These are phyloP conservation scores for Digitaria exilis DNA, from an alignment of 202 grass and related monocot genomes.

Conservation along the genomic window DNA sequence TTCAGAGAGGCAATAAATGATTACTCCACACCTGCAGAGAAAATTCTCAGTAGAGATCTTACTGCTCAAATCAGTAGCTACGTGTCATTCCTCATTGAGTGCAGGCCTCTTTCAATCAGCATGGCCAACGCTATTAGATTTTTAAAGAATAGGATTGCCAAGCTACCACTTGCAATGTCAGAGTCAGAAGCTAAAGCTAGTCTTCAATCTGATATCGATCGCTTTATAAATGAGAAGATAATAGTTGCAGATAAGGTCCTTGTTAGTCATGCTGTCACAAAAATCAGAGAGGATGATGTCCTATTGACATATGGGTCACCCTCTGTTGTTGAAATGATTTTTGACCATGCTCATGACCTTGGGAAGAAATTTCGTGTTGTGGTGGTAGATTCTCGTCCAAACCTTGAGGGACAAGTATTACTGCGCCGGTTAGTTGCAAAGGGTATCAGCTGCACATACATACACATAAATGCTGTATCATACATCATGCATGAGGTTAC, in stretches of 20 bases:
- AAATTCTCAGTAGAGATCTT: conserved; percentile 68
- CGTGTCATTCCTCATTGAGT: conserved; percentile 77
- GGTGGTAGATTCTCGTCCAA: conserved; percentile 75
- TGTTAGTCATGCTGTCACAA: conserved; percentile 64
- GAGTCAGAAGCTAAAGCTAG: conserved; percentile 71
- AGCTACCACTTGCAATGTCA: conserved; percentile 49
- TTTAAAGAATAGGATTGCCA: conserved; percentile 69
- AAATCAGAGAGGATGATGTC: conserved; percentile 76
- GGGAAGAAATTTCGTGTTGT: conserved; percentile 65
- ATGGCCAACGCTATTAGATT: conserved; percentile 89
- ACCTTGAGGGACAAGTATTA: conserved; percentile 64
- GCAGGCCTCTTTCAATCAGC: conserved; percentile 76
- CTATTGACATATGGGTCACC: conserved; percentile 72
- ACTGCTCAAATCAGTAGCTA: conserved; percentile 69
- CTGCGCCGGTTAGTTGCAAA: conserved; percentile 55
- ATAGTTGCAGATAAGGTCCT: conserved; percentile 66
- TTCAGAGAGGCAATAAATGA: conserved; percentile 73
- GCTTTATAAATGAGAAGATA: conserved; percentile 88
- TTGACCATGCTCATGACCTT: conserved; percentile 58
- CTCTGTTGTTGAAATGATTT: conserved; percentile 81
- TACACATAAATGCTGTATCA: conserved; percentile 74
- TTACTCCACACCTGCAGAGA: conserved; percentile 66
- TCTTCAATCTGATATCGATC: conserved; percentile 77
- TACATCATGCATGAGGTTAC: conserved; percentile 90
- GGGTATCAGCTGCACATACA: conserved; percentile 74